Conservation (phyloP, 768 basidiomycete genomes). For the Termitomyces sp. region DNA sequence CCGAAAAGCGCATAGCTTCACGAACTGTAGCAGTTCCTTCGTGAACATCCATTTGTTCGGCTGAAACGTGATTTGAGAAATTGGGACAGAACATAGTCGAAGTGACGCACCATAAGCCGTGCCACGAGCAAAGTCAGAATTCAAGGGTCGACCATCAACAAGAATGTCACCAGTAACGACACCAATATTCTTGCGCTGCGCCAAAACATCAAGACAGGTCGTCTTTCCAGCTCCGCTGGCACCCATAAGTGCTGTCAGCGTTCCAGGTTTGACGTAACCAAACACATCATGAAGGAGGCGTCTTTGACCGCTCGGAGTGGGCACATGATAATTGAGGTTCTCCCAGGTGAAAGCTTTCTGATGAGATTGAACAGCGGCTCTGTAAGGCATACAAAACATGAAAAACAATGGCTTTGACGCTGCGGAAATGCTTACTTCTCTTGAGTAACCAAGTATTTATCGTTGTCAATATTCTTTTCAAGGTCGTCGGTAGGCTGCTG, state of each 20-base stretch:
- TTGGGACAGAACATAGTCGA: constrained; percentile 16
- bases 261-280: constrained; percentile 82
- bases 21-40: constrained; percentile 77
- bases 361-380: constrained; percentile 16
- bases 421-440: constrained; percentile 2
- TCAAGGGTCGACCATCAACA: constrained; percentile 59
- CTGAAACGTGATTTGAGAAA: constrained; percentile 24
- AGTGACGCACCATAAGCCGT: constrained; percentile 65
- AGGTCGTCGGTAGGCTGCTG: constrained; percentile 26
- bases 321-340: constrained; percentile 69
- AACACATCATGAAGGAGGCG: constrained; percentile 69
- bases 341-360: constrained; percentile 79
- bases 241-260: constrained; percentile 87
- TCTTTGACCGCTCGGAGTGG: constrained; percentile 51
- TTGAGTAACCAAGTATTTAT: constrained; percentile 2
- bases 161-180: constrained; percentile 58
- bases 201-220: constrained; percentile 70
- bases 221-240: constrained; percentile 79
- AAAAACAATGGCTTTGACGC: neutral
- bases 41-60: constrained; percentile 85
- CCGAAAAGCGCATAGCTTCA: constrained; percentile 82
- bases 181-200: constrained; percentile 68
- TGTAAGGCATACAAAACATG: neutral
- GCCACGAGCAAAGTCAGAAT: constrained; percentile 48
- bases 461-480: constrained; percentile 15